Evolutionary conservation across 805 yeast species (phyloP).

Genomic region (Lipomyces starkeyi): DNA sequence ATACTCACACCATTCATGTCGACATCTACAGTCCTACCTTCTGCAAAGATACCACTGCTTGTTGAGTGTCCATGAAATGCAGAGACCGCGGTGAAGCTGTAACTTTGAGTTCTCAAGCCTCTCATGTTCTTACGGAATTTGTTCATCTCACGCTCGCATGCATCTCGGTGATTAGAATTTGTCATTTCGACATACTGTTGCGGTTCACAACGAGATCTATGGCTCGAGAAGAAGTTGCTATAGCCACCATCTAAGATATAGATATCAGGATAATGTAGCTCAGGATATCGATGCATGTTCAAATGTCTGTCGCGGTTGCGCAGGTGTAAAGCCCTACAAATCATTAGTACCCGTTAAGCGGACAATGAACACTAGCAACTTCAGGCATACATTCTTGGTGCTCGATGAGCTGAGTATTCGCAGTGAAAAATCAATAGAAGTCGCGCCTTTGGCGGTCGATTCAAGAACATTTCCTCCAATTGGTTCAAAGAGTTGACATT

Average conservation of each 20-base stretch:
- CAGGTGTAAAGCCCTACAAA: constrained; percentile 68
- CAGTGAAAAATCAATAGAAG: constrained; percentile 85
- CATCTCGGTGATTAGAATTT: constrained; percentile 54
- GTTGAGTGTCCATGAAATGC: not conserved
- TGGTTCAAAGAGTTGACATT: constrained; percentile 75
- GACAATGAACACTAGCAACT: not conserved
- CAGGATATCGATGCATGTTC: constrained; percentile 79
- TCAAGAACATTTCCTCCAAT: constrained; percentile 63
- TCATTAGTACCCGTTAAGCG: not conserved
- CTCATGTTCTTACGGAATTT: constrained; percentile 56
- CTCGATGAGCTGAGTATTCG: constrained; percentile 89
- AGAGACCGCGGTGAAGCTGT: constrained; percentile 1
- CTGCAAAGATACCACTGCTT: not conserved
- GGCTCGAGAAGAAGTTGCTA: constrained; percentile 69
- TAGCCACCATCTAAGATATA: constrained; percentile 92
- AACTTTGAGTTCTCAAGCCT: constrained; percentile 12
- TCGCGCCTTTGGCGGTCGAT: constrained; percentile 44
- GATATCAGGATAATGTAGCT: constrained; percentile 84
- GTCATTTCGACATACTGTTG: constrained; percentile 87
- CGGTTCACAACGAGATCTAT: constrained; percentile 68
- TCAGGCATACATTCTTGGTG: constrained; percentile 70
- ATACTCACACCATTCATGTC: not conserved
- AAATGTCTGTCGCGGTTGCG: constrained; percentile 79
- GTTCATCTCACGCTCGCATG: constrained; percentile 61
- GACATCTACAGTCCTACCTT: not conserved